Conservation (phyloP, 2,329 filamentous ascomycete genomes). For the Fusarium torulosum region DNA sequence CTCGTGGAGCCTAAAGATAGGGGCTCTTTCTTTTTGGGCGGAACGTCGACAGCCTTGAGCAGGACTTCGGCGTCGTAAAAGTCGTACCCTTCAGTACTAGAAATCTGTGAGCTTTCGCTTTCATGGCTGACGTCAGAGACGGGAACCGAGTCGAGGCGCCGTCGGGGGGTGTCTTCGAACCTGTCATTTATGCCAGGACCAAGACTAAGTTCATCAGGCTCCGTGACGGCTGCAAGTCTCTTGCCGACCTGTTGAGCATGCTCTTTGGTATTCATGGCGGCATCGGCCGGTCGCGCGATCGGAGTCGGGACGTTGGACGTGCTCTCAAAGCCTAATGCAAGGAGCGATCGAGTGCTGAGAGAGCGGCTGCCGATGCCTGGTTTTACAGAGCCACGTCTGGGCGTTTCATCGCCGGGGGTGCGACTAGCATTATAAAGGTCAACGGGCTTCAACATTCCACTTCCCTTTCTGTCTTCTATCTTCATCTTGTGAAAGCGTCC, state of each 20-base stretch:
- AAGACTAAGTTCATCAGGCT: slow-evolving; percentile 64
- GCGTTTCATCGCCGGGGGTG: slow-evolving; percentile 55
- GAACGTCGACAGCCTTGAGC: slow-evolving; percentile 66
- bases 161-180: slow-evolving; percentile 55
- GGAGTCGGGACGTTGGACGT: slow-evolving; percentile 74
- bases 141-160: slow-evolving; percentile 63
- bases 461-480: slow-evolving; percentile 50
- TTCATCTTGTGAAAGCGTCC: slow-evolving; percentile 54
- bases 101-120: slow-evolving; percentile 61
- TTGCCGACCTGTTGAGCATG: slow-evolving; percentile 52
- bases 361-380: slow-evolving; percentile 51
- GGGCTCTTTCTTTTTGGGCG: slow-evolving; percentile 56
- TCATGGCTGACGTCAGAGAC: slow-evolving; percentile 65
- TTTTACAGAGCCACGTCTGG: slow-evolving; percentile 50
- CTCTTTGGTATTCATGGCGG: slow-evolving; percentile 48
- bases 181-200: slow-evolving; percentile 61
- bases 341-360: slow-evolving; percentile 58
- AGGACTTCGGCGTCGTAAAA: slow-evolving; percentile 73
- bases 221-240: slow-evolving; percentile 62
- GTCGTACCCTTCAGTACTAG: slow-evolving; percentile 72
- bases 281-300: slow-evolving; percentile 64
- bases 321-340: slow-evolving; percentile 70
- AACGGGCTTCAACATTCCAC: slow-evolving; percentile 45
- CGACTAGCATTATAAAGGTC: slow-evolving; percentile 43
- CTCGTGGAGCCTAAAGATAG: slow-evolving; percentile 48